phyloP scores from a whole-genome alignment of 2,329 filamentous ascomycete genomes.

The Microdochium nivale region DNA sequence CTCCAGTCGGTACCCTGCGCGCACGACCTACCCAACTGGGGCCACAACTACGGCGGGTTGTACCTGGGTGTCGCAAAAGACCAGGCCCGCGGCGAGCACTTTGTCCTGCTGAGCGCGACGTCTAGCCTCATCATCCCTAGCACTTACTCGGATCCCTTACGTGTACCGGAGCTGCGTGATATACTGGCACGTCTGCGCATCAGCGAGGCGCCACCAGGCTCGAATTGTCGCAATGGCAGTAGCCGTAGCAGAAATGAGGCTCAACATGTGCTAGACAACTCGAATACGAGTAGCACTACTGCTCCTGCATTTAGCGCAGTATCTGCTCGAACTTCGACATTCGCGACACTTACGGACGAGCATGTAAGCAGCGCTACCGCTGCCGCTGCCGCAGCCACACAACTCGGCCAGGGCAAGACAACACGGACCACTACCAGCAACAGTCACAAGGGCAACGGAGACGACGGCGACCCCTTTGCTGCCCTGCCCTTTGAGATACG shows the following conservation, averaged over 20 bases:
- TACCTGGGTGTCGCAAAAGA: constrained; percentile 8
- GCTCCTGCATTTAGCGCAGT: no score
- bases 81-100: constrained; percentile 4
- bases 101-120: constrained; percentile 6
- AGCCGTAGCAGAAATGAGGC: no score
- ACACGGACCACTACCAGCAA: not conserved
- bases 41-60: constrained; percentile 15
- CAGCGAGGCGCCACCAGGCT: not conserved
- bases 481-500: constrained; percentile 11
- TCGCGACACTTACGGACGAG: no score
- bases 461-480: constrained; percentile 9
- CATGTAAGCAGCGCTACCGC: no score
- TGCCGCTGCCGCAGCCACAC: no score
- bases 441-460: not conserved
- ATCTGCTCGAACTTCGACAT: no score
- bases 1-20: constrained; percentile 13
- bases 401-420: not conserved
- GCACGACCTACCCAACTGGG: constrained; percentile 13
- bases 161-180: constrained; percentile 11
- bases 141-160: constrained; percentile 12
- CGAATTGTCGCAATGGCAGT: not conserved
- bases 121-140: constrained; percentile 13
- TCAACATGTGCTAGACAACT: no score
- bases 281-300: no score
- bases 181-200: constrained; percentile 7